Percentiles rank a stretch among this genome's conserved stretches.
Conservation (phyloP, 148 eudicot genomes). For the Vaccinium darrowii region DNA sequence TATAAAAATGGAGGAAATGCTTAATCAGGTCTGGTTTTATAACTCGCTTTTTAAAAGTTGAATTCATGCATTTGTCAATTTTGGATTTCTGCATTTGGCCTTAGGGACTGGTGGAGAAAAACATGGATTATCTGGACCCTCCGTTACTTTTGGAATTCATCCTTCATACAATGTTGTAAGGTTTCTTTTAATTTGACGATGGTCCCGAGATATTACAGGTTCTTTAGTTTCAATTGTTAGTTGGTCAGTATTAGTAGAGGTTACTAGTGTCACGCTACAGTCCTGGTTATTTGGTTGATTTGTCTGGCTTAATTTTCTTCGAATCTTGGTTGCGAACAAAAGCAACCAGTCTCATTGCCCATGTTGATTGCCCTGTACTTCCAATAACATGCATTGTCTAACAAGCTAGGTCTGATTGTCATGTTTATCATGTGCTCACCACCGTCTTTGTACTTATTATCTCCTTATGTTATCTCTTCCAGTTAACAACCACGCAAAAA, state of each 20-base stretch:
- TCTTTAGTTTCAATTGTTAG: not conserved
- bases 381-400: not conserved
- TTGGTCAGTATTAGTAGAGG: not conserved
- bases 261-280: not conserved
- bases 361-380: conserved; percentile 1
- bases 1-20: conserved; percentile 52
- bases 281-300: not conserved
- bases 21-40: conserved; percentile 58
- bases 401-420: not conserved
- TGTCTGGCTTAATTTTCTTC: not conserved
- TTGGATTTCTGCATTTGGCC: not conserved
- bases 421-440: not conserved
- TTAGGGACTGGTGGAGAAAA: not conserved
- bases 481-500: conserved; percentile 63
- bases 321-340: not conserved
- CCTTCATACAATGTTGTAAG: not conserved
- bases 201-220: not conserved
- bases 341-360: not conserved
- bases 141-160: not conserved
- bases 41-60: not conserved
- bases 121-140: not conserved
- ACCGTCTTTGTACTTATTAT: not conserved
- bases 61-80: not conserved
- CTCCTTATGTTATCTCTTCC: conserved; percentile 23
- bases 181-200: not conserved